These are phyloP conservation scores for Capniomyces stellatus DNA, from an alignment of 371 early-diverging fungal genomes.

Conservation along the genomic window DNA sequence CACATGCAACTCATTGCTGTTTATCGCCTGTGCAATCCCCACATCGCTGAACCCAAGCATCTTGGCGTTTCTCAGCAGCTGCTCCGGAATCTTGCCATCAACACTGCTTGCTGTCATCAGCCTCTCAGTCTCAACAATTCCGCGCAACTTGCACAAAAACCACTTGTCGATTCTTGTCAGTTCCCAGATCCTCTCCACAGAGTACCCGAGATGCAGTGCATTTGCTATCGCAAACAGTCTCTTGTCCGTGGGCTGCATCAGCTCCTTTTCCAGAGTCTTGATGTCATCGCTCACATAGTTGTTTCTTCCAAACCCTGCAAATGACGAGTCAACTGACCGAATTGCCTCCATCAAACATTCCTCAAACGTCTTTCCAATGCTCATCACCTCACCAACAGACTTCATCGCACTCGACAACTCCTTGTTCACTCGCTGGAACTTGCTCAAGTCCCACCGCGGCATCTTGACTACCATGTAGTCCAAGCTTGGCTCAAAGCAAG, in stretches of 20 bases:
- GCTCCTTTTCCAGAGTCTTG: slow-evolving; percentile 62
- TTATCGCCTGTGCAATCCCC: slow-evolving; percentile 30
- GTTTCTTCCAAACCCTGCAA: slow-evolving; percentile 59
- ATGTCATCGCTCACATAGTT: slow-evolving; percentile 40
- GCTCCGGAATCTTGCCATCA: slow-evolving; percentile 30
- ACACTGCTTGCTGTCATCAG: slow-evolving; percentile 14
- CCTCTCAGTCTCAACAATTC: slow-evolving; percentile 23
- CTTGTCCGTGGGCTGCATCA: slow-evolving; percentile 68
- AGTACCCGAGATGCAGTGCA: slow-evolving; percentile 61
- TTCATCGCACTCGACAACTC: slow-evolving; percentile 84
- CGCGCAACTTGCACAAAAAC: slow-evolving; percentile 72
- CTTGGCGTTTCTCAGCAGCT: slow-evolving; percentile 53
- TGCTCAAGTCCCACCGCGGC: slow-evolving; percentile 91
- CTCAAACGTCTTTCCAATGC: slow-evolving; percentile 86
- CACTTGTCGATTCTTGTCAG: slow-evolving; percentile 83
- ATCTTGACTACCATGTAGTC: slow-evolving; percentile 92
- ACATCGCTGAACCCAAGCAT: slow-evolving; percentile 84
- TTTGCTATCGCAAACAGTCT: slow-evolving; percentile 85
- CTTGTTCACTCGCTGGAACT: slow-evolving; percentile 78
- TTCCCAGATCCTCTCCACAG: slow-evolving; percentile 68
- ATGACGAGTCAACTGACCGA: slow-evolving; percentile 73
- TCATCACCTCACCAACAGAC: slow-evolving; percentile 92
- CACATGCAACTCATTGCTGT: slow-evolving; percentile 73
- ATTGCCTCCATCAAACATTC: slow-evolving; percentile 92
- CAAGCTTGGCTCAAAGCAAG: slow-evolving; percentile 87